A percentile compares a stretch with the other conserved stretches of the same genome.
phyloP scores from a whole-genome alignment of 1,284 basidiomycete genomes.

The Chalciporus sp. region DNA sequence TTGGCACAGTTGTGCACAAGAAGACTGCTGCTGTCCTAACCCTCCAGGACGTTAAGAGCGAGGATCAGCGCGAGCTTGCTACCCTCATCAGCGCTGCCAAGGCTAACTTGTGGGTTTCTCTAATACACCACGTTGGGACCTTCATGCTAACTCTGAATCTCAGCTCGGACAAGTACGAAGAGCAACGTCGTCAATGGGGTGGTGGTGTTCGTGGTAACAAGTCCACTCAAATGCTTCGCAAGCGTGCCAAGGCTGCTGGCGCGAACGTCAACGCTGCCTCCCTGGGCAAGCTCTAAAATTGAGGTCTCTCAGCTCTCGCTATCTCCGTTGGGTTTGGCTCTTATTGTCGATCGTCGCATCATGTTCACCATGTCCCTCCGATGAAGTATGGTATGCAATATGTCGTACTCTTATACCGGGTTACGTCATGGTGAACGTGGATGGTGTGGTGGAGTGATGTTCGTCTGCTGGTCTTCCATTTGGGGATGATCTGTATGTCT shows the following conservation, averaged over 20 bases:
- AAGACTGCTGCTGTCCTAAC: conserved; percentile 94
- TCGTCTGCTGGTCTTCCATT: neutral
- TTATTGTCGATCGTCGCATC: conserved; percentile 10
- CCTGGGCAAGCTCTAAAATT: conserved; percentile 60
- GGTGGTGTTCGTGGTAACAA: conserved; percentile 95
- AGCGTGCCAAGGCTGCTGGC: conserved; percentile 91
- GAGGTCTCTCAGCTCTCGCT: neutral
- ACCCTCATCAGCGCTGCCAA: conserved; percentile 94
- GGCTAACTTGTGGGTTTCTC: conserved; percentile 84
- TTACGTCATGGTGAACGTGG: conserved; percentile 2
- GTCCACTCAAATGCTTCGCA: conserved; percentile 89
- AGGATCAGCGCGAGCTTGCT: conserved; percentile 92
- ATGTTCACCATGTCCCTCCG: conserved; percentile 16
- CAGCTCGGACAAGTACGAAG: conserved; percentile 95
- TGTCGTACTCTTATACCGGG: conserved; percentile 1
- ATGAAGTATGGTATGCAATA: conserved; percentile 19
- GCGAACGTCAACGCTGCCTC: conserved; percentile 57
- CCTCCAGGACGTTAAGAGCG: conserved; percentile 92
- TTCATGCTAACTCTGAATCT: conserved; percentile 6
- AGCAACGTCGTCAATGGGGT: conserved; percentile 91
- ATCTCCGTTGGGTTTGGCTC: neutral
- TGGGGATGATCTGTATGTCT: neutral
- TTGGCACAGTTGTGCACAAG: conserved; percentile 97
- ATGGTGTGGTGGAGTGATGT: neutral
- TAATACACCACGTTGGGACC: neutral